Evolutionary conservation across 192 early-diverging fungal genomes (phyloP).

Genomic region (Backusella macrospora): DNA sequence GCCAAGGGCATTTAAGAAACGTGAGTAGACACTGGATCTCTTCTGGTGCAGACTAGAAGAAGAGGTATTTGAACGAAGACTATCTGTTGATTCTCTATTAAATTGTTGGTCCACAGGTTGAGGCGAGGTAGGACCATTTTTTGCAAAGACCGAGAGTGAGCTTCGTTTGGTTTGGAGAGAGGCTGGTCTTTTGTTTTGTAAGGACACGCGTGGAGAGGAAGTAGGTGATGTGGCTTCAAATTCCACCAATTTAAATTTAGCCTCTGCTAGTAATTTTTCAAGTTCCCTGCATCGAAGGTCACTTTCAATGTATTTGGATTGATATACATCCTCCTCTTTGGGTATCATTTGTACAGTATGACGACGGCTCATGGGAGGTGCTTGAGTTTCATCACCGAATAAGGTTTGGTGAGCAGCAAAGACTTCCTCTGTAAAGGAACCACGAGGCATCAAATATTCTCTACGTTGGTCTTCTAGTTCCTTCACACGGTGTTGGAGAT

Average conservation of each 20-base stretch:
- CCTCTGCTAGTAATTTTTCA: constrained; percentile 44
- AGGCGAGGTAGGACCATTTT: constrained; percentile 20
- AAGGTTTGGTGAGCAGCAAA: constrained; percentile 32
- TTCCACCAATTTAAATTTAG: constrained; percentile 42
- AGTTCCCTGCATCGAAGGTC: constrained; percentile 44
- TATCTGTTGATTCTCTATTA: constrained; percentile 31
- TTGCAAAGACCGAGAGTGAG: constrained; percentile 11
- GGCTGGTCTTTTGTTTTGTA: constrained; percentile 20
- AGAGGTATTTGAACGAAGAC: constrained; percentile 24
- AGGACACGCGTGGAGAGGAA: constrained; percentile 28
- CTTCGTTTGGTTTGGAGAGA: constrained; percentile 13
- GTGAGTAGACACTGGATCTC: constrained; percentile 36
- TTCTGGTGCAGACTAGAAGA: constrained; percentile 17
- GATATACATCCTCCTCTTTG: constrained; percentile 27
- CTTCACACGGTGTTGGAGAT: constrained; percentile 14
- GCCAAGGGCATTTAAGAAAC: constrained; percentile 31
- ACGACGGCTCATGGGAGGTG: constrained; percentile 25
- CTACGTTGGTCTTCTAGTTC: constrained; percentile 35
- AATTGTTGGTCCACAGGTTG: constrained; percentile 6
- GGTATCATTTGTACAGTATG: constrained; percentile 35
- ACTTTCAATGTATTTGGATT: constrained; percentile 38
- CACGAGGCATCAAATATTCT: constrained; percentile 35
- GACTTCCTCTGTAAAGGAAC: constrained; percentile 36
- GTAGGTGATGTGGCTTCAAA: constrained; percentile 26
- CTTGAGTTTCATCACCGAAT: constrained; percentile 14